Evolutionary conservation across 2,329 filamentous ascomycete genomes (phyloP).

Genomic region (Arthroderma sp.): DNA sequence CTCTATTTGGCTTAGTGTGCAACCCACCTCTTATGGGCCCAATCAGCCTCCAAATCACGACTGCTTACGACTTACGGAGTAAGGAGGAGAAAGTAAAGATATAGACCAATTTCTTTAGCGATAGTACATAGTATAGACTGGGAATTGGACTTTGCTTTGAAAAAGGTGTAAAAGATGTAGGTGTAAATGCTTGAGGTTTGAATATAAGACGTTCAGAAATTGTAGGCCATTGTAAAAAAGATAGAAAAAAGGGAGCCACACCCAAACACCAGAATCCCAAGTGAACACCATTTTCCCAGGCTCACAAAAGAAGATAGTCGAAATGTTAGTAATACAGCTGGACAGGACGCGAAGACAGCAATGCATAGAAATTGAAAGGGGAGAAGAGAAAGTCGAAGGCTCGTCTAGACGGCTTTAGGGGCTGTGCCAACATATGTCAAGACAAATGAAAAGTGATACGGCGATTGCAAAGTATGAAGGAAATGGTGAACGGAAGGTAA

Average conservation of each 20-base stretch:
- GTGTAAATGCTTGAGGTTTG: not conserved
- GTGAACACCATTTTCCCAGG: not conserved
- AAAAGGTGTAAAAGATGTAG: not conserved
- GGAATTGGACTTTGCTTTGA: not conserved
- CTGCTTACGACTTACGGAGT: not conserved
- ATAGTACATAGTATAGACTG: not conserved
- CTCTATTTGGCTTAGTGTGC: constrained; percentile 1
- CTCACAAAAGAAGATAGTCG: not conserved
- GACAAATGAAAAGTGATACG: not conserved
- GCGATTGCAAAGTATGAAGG: not conserved
- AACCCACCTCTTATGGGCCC: not conserved
- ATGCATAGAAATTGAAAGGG: not conserved
- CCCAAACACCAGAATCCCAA: constrained; percentile 1
- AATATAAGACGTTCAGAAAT: not conserved
- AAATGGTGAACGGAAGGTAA: not conserved
- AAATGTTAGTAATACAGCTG: constrained; percentile 1
- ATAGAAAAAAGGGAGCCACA: not conserved
- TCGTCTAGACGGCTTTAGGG: not conserved
- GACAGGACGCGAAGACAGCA: not conserved
- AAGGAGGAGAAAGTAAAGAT: not conserved
- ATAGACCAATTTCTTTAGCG: not conserved
- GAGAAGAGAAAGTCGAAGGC: not conserved
- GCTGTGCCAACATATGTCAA: not conserved
- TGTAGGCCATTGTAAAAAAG: not conserved
- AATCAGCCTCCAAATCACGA: not conserved